Conservation (phyloP, 2,329 filamentous ascomycete species). For the Curvularia verruculosa region DNA sequence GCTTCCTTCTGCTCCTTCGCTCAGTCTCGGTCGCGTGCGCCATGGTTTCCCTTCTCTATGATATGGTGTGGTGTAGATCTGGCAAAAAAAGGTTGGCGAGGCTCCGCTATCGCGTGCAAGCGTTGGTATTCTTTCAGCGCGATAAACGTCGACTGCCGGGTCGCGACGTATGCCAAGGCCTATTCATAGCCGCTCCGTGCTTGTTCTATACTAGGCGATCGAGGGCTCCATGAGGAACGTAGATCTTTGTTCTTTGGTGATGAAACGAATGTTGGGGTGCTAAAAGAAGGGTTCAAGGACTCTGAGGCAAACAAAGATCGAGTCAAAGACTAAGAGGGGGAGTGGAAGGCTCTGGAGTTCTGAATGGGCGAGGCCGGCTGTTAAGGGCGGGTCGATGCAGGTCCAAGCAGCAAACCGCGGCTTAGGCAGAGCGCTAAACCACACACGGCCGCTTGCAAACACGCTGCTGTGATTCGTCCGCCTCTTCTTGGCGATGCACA, state of each 20-base stretch:
- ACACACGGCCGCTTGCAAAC: slow-evolving; percentile 10
- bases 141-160: slow-evolving; percentile 25
- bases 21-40: slow-evolving; percentile 24
- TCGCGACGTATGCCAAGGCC: slow-evolving; percentile 20
- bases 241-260: slow-evolving; percentile 8
- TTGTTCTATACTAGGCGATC: slow-evolving; percentile 12
- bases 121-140: slow-evolving; percentile 18
- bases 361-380: slow-evolving; percentile 18
- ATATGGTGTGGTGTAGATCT: slow-evolving; percentile 2
- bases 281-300: slow-evolving; percentile 3
- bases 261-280: slow-evolving; percentile 7
- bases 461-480: slow-evolving; percentile 15
- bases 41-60: slow-evolving; percentile 18
- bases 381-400: slow-evolving; percentile 23
- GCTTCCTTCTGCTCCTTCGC: slow-evolving; percentile 31
- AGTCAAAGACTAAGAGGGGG: slow-evolving; percentile 7
- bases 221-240: slow-evolving; percentile 15
- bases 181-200: slow-evolving; percentile 24
- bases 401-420: slow-evolving; percentile 15
- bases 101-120: slow-evolving; percentile 11
- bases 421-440: slow-evolving; percentile 22
- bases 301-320: slow-evolving; percentile 16
- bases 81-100: slow-evolving; percentile 3
- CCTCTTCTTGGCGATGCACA: slow-evolving; percentile 14
- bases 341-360: slow-evolving; percentile 15